A percentile compares a stretch with the other conserved stretches of the same genome.
phyloP scores from a whole-genome alignment of 495 filamentous ascomycete species.

The Tuber microsphaerosporum region DNA sequence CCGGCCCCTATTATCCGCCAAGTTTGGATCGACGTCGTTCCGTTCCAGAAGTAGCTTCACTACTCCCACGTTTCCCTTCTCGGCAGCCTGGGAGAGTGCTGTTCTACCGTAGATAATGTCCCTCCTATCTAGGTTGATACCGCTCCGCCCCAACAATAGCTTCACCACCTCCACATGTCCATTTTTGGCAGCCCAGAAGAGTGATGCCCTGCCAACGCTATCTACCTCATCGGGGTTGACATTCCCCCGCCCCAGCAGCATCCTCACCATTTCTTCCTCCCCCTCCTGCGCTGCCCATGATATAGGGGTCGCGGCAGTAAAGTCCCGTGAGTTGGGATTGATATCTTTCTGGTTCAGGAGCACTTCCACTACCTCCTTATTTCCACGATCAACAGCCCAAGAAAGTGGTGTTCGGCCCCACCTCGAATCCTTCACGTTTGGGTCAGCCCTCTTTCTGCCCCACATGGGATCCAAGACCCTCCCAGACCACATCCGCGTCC shows the following conservation, averaged over 20 bases:
- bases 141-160: neutral
- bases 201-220: neutral
- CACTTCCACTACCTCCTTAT: neutral
- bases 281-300: neutral
- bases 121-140: neutral
- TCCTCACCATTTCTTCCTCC: neutral
- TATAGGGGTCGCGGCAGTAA: neutral
- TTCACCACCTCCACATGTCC: neutral
- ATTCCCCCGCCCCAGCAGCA: neutral
- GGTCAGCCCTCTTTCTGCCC: neutral
- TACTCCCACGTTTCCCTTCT: neutral
- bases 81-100: neutral
- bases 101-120: neutral
- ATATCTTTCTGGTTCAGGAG: neutral
- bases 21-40: neutral
- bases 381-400: neutral
- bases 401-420: neutral
- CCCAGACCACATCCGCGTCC: neutral
- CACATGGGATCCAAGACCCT: neutral
- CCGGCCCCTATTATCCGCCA: conserved; percentile 1
- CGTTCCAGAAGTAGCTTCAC: neutral
- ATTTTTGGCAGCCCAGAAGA: neutral
- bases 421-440: neutral
- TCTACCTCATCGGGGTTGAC: neutral
- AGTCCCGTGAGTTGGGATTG: neutral